Evolutionary conservation across 2,329 filamentous ascomycete genomes (phyloP), one percentile per base, ranked within the genome.

Genomic region (Penicillium sp.): DNA sequence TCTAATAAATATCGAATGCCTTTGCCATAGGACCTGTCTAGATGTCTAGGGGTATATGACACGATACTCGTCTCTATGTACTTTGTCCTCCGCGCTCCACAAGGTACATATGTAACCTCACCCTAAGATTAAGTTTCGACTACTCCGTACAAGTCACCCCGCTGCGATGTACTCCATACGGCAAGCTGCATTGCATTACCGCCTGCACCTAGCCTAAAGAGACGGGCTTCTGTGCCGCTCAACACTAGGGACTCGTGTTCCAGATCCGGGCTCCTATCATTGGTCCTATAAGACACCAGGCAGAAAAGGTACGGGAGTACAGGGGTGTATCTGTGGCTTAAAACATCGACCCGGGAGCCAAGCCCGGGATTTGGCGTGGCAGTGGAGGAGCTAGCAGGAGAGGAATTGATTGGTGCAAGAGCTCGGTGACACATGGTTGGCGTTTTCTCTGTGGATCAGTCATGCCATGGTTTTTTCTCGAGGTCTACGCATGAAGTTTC

Each of bases 121-220:
- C 17, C 31, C 45, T 42, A 34, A 32, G 34, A 54, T 45, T 24
- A 32, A 53, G 38, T 50, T 40, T 53, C 49, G 52, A 56, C 53
- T 45, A 26, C 24, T 26, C 24, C 24, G 24, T 9, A 35, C n/a
- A 6, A 45, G 10, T 39, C 8, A 39, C 29, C 33, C 53, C 51
- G 57, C 54, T 44, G 51, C 45, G 48, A 39, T 46, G 46, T 52
- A 53, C 54, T 56, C 51, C 51, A 58, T 57, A 48, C 54, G 56
- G 58, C 34, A 54, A 49, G 49, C 49, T 57, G 56, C 57, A 60
- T 57, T 57, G 51, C 55, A 60, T 58, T 57, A 43, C 51, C 48
- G 26, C 43, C 53, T 59, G 57, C 58, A 58, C 35, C 48, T 49
- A 51, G 54, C 49, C 52, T 33, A 54, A 60, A 53, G 48, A 38